A percentile compares a stretch with the other conserved stretches of the same genome.
phyloP scores from a whole-genome alignment of 139 green algal genomes.

The Volvox reticuliferus region DNA sequence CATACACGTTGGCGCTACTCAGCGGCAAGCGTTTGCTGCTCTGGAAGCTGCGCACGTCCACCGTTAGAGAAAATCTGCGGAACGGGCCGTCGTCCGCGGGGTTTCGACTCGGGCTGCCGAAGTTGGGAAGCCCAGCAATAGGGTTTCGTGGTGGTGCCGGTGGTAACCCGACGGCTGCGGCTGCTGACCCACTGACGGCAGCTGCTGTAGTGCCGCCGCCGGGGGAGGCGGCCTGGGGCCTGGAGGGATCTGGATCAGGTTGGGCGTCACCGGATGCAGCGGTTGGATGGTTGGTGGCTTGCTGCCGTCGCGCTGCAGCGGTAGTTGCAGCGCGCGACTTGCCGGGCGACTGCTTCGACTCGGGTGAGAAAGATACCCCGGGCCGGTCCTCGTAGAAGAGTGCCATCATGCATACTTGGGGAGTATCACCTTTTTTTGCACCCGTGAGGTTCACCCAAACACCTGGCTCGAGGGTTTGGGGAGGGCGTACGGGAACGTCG shows the following conservation, averaged over 20 bases:
- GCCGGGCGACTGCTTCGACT: background rate
- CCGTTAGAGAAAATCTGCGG: constrained; percentile 58
- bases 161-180: background rate
- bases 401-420: constrained; percentile 48
- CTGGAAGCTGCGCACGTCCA: constrained; percentile 69
- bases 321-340: background rate
- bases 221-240: background rate
- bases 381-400: constrained; percentile 54
- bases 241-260: background rate
- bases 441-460: constrained; percentile 56
- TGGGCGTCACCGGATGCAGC: background rate
- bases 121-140: constrained; percentile 5
- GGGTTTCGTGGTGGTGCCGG: background rate
- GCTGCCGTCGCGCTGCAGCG: background rate
- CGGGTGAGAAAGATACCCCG: background rate
- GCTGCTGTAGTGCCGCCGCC: background rate
- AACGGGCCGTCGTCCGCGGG: constrained; percentile 50
- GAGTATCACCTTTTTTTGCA: constrained; percentile 40
- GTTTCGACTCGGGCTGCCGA: constrained; percentile 27
- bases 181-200: background rate
- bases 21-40: constrained; percentile 61
- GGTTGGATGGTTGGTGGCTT: background rate
- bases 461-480: constrained; percentile 34
- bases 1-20: constrained; percentile 56
- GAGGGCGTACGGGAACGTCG: background rate